Evolutionary conservation across 345 rosid genomes (phyloP).

Genomic region (Eucalyptus coolabah): DNA sequence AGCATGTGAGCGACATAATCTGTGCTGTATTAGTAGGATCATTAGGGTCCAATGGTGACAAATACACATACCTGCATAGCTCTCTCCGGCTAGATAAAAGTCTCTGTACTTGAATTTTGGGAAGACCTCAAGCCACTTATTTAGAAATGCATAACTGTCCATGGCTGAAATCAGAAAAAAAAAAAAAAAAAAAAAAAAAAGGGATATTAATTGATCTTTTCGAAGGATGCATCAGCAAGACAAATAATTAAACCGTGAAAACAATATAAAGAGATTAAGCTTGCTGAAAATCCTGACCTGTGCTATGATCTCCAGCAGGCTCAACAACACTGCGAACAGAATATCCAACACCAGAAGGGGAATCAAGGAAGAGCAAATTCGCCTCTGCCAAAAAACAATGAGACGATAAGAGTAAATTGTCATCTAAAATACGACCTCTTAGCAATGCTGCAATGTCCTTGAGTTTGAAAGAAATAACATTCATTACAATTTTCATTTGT

Average conservation of each 20-base stretch:
- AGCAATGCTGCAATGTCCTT: neutral
- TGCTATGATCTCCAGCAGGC: neutral
- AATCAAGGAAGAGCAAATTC: neutral
- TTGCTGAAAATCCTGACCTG: neutral
- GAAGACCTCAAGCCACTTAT: neutral
- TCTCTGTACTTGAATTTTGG: neutral
- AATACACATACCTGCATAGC: neutral
- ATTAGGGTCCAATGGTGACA: neutral
- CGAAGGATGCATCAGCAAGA: neutral
- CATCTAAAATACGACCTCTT: neutral
- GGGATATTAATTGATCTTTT: neutral
- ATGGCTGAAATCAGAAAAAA: neutral
- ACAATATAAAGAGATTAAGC: neutral
- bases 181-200: neutral
- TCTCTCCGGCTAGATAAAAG: neutral
- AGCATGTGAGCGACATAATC: neutral
- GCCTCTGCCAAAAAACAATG: neutral
- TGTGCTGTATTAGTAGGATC: neutral
- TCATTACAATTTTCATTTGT: neutral
- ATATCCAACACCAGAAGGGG: neutral
- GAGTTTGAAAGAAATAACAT: neutral
- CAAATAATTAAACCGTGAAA: neutral
- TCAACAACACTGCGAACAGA: neutral
- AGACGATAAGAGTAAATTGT: neutral
- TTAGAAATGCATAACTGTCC: neutral